phyloP scores from a whole-genome alignment of 192 early-diverging fungal species.

The Podila epicladia region DNA sequence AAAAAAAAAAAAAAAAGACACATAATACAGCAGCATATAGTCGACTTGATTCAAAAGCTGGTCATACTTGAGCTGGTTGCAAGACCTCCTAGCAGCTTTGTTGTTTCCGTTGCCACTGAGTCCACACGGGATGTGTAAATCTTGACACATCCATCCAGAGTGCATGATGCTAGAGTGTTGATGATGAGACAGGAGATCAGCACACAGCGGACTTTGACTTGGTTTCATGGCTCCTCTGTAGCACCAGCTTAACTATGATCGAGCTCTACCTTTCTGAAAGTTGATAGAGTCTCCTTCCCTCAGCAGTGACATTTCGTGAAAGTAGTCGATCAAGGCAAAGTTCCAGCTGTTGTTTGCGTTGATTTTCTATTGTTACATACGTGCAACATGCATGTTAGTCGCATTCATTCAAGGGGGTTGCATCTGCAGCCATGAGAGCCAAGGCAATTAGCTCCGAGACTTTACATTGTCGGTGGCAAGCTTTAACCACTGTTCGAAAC shows the following conservation, averaged over 20 bases:
- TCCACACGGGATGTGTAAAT: conserved; percentile 98
- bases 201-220: no score
- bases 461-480: conserved; percentile 93
- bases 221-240: background rate
- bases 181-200: background rate
- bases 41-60: background rate
- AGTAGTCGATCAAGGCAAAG: conserved; percentile 98
- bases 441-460: background rate
- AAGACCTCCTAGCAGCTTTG: conserved; percentile 87
- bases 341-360: conserved; percentile 96
- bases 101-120: conserved; percentile 93
- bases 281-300: conserved; percentile 98
- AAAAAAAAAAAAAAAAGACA: conserved; percentile 1
- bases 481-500: conserved; percentile 96
- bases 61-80: conserved; percentile 73
- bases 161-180: conserved; percentile 80
- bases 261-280: conserved; percentile 78
- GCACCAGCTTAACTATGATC: no score
- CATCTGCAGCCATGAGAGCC: background rate
- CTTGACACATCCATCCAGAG: conserved; percentile 96
- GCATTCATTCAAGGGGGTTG: background rate
- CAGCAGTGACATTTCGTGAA: conserved; percentile 93
- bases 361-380: conserved; percentile 77
- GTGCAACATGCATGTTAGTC: background rate
- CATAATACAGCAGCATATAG: no score